These are phyloP conservation scores for Gossypium davidsonii DNA, from an alignment of 441 rosid species.

Conservation along the genomic window DNA sequence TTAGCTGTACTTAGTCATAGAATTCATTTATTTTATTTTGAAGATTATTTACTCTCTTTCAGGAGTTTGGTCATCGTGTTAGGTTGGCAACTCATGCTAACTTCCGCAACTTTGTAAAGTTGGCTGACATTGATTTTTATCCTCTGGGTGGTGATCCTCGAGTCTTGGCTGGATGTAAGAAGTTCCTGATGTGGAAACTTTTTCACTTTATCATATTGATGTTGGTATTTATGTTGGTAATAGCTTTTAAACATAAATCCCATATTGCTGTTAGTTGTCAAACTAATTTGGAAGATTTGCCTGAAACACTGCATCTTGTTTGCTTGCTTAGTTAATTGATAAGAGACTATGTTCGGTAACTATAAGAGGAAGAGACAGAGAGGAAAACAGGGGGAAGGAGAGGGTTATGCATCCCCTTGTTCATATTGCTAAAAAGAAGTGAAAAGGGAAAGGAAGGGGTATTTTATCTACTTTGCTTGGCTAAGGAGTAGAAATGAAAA, in stretches of 20 bases:
- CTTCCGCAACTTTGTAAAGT: constrained; percentile 67
- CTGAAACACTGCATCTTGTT: neutral
- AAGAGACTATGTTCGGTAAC: neutral
- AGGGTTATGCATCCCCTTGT: neutral
- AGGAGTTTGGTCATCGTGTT: constrained; percentile 97
- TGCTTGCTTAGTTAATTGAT: neutral
- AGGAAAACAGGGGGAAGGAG: neutral
- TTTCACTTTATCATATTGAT: neutral
- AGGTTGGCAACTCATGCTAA: constrained; percentile 95
- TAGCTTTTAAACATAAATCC: neutral
- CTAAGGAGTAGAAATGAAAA: neutral
- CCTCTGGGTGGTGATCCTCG: constrained; percentile 98
- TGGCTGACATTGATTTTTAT: constrained; percentile 82
- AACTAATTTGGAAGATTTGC: neutral
- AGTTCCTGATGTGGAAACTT: constrained; percentile 20
- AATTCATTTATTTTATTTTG: neutral
- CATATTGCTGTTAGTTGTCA: neutral
- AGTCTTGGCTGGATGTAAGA: constrained; percentile 93
- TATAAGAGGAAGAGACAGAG: neutral
- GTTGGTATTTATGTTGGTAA: neutral
- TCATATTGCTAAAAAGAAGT: neutral
- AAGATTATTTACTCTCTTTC: constrained; percentile 20
- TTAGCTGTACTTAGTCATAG: neutral
- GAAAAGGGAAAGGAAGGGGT: neutral
- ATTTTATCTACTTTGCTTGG: neutral